Conservation (phyloP, 2,329 filamentous ascomycete species). For the Monosporascus sp. region DNA sequence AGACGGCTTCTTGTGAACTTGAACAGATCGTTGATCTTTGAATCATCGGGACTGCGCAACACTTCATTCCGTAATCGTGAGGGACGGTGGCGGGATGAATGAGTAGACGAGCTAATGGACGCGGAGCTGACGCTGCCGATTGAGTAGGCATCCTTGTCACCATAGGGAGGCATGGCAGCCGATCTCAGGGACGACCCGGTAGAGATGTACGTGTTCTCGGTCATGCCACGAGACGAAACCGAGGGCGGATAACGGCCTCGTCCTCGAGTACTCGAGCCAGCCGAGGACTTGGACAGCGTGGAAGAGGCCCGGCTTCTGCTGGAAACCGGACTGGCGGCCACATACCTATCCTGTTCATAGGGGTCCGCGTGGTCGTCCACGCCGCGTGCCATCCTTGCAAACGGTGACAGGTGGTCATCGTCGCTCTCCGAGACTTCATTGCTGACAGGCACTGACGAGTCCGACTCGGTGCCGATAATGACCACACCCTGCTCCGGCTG, state of each 20-base stretch:
- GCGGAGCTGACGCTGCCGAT: constrained; percentile 44
- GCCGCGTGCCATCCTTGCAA: constrained; percentile 69
- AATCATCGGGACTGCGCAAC: constrained; percentile 69
- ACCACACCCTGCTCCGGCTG: constrained; percentile 49
- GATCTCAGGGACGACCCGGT: constrained; percentile 53
- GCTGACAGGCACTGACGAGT: constrained; percentile 50
- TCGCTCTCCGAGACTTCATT: constrained; percentile 66
- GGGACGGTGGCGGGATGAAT: constrained; percentile 40
- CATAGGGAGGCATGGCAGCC: constrained; percentile 25
- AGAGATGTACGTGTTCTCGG: constrained; percentile 64
- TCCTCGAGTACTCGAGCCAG: constrained; percentile 46
- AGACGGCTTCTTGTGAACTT: constrained; percentile 77
- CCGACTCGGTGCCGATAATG: constrained; percentile 48
- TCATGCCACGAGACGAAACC: constrained; percentile 46
- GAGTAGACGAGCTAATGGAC: constrained; percentile 44
- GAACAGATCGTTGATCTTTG: constrained; percentile 72
- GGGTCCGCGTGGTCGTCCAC: constrained; percentile 57
- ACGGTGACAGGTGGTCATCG: constrained; percentile 68
- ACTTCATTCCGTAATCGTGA: constrained; percentile 79
- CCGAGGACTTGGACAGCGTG: constrained; percentile 48
- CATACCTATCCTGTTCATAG: constrained; percentile 53
- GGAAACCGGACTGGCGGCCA: constrained; percentile 62
- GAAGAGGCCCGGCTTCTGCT: constrained; percentile 55
- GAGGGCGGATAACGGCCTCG: constrained; percentile 45
- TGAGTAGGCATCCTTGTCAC: constrained; percentile 50